Evolutionary conservation across 805 yeast species (phyloP), one percentile per base, ranked within the genome.

Genomic region (Schwanniomyces occidentalis): DNA sequence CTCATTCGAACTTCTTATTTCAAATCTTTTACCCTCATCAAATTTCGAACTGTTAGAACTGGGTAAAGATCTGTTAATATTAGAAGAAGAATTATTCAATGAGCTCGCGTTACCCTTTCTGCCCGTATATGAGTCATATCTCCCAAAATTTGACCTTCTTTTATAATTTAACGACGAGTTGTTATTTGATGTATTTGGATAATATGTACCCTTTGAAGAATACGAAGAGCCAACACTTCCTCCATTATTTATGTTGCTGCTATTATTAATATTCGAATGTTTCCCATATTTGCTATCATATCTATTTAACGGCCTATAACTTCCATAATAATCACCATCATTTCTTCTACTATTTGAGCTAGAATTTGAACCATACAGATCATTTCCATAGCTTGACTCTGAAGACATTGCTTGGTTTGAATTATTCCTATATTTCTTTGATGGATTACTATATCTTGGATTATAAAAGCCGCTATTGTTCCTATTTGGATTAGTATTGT

Each of bases 111-210:
- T 35, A 15, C 28, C 41, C 16, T 39, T 42, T 26, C 39, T 39
- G 16, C 48, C 41, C 12, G 46, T 29, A 25, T 47, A 53, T 16
- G 49, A 45, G 21, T 52, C 55, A 23, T 51, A 49, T 31, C 56
- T 38, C 21, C 51, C 56, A 8, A 22, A 39, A 3, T 30, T 36
- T 6, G 41, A 44, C 26, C 50, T 37, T 20, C 52, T 29, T 25
- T 43, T 49, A 28, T 41, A 27, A 4, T 16, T 30, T n/a, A n/a
- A n/a, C 10, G 18, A 10, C 12, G 30, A 30, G 8, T 14, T 8
- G 16, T 24, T 14, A 13, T 19, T 29, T 13, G 21, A 4, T n/a
- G 21, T 23, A 13, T 23, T 27, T 4, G 31, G 27, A 16, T 21
- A 27, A 18, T 27, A 27, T 18, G 30, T 17, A 2, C 23, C 30